Percentiles rank a stretch among this genome's conserved stretches.
These are phyloP conservation scores for Phytophthora cryptogea DNA, from an alignment of 352 stramenopile species.

Conservation along the genomic window DNA sequence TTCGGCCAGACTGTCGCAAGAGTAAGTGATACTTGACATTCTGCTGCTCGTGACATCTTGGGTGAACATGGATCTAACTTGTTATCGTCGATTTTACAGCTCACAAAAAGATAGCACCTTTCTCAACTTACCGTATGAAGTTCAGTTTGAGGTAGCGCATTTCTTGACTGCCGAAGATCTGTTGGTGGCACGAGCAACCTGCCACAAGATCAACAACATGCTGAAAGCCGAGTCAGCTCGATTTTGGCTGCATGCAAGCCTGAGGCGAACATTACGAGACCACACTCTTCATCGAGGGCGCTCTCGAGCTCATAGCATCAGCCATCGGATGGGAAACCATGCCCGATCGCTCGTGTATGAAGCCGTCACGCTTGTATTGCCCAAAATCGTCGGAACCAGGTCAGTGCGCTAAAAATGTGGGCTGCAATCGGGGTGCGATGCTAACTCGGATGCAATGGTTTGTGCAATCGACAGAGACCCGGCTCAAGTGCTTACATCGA, in stretches of 20 bases:
- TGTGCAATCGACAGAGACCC: constrained; percentile 52
- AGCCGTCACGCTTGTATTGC: constrained; percentile 73
- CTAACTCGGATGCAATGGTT: background rate
- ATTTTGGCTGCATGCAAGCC: constrained; percentile 84
- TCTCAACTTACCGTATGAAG: constrained; percentile 77
- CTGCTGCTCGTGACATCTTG: background rate
- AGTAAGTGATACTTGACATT: constrained; percentile 37
- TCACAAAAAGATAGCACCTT: constrained; percentile 66
- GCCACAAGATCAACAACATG: constrained; percentile 84
- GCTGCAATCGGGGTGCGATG: background rate
- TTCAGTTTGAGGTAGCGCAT: constrained; percentile 79
- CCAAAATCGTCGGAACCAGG: constrained; percentile 76
- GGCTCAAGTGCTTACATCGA: constrained; percentile 66
- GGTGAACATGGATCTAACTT: background rate
- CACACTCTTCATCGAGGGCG: constrained; percentile 46
- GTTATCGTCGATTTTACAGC: constrained; percentile 34
- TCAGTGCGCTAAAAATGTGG: constrained; percentile 13
- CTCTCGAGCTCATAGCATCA: constrained; percentile 53
- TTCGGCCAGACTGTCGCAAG: constrained; percentile 43
- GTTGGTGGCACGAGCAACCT: constrained; percentile 69
- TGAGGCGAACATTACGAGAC: constrained; percentile 72
- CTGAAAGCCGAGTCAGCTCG: constrained; percentile 81
- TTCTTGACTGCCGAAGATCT: constrained; percentile 82
- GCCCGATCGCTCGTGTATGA: constrained; percentile 81
- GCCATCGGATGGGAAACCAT: constrained; percentile 51